phyloP scores from a whole-genome alignment of 2,329 filamentous ascomycete species.

The Chrysosporium keratinophilum region DNA sequence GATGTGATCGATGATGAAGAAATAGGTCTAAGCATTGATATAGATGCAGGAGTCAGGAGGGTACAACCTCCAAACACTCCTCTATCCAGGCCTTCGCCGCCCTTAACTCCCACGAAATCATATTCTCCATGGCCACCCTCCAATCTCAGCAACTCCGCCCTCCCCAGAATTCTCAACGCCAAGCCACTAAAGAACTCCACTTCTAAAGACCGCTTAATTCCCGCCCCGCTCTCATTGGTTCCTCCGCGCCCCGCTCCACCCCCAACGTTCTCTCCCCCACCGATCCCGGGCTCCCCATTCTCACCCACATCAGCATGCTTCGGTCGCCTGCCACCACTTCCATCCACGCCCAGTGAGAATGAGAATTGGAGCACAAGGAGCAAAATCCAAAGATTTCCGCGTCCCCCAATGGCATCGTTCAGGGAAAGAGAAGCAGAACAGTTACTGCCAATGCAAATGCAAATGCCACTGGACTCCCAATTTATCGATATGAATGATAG shows the following conservation, averaged over 20 bases:
- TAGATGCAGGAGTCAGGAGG: constrained; percentile 1
- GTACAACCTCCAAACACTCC: not conserved
- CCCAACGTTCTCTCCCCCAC: not conserved
- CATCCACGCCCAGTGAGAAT: not conserved
- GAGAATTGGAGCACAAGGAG: not conserved
- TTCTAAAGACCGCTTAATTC: not conserved
- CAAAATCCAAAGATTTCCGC: constrained; percentile 2
- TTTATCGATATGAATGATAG: not conserved
- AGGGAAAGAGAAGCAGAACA: not conserved
- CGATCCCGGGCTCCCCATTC: not conserved
- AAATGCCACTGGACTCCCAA: not conserved
- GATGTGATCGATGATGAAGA: constrained; percentile 8
- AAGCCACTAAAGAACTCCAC: not conserved
- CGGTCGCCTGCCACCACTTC: not conserved
- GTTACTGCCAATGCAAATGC: not conserved
- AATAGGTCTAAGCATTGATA: constrained; percentile 3
- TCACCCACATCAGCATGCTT: not conserved
- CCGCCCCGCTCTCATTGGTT: constrained; percentile 1
- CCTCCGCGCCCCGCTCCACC: not conserved
- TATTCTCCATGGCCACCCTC: not conserved
- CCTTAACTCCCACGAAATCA: not conserved
- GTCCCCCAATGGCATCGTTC: not conserved
- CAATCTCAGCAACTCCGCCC: not conserved
- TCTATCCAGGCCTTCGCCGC: not conserved
- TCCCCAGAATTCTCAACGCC: not conserved